phyloP scores from a whole-genome alignment of 768 basidiomycete genomes.

The Psilocybe cyanescens region DNA sequence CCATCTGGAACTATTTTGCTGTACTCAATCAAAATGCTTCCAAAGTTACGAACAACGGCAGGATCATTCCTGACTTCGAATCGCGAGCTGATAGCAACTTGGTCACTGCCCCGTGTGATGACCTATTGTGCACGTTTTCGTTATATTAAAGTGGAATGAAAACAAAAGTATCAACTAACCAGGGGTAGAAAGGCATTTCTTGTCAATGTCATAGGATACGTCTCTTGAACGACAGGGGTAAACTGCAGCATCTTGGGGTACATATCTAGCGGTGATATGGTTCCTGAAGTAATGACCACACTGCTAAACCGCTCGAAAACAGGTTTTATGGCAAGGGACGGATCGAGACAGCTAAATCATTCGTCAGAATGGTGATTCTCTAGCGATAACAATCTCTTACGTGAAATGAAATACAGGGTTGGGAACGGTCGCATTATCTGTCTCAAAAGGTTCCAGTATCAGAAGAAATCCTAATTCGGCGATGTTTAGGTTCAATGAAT shows the following conservation, averaged over 20 bases:
- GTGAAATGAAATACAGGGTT: constrained; percentile 99
- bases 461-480: constrained; percentile 80
- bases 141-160: constrained; percentile 1
- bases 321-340: constrained; percentile 95
- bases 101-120: constrained; percentile 97
- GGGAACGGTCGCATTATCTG: constrained; percentile 96
- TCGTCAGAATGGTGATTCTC: constrained; percentile 14
- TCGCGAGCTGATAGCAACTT: constrained; percentile 97
- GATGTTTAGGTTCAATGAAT: constrained; percentile 8
- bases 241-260: constrained; percentile 99
- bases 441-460: constrained; percentile 97
- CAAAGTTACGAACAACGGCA: constrained; percentile 98
- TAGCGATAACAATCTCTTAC: constrained; percentile 38
- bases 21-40: constrained; percentile 97
- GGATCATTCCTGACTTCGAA: constrained; percentile 99
- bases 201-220: constrained; percentile 96
- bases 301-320: constrained; percentile 98
- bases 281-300: constrained; percentile 98
- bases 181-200: constrained; percentile 96
- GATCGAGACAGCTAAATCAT: constrained; percentile 84
- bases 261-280: constrained; percentile 98
- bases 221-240: constrained; percentile 94
- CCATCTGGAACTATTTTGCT: constrained; percentile 98
- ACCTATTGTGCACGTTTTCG: constrained; percentile 55
- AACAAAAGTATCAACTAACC: constrained; percentile 47